phyloP scores from a whole-genome alignment of 176 grass and related monocot genomes.

The Chrysopogon serrulatus region DNA sequence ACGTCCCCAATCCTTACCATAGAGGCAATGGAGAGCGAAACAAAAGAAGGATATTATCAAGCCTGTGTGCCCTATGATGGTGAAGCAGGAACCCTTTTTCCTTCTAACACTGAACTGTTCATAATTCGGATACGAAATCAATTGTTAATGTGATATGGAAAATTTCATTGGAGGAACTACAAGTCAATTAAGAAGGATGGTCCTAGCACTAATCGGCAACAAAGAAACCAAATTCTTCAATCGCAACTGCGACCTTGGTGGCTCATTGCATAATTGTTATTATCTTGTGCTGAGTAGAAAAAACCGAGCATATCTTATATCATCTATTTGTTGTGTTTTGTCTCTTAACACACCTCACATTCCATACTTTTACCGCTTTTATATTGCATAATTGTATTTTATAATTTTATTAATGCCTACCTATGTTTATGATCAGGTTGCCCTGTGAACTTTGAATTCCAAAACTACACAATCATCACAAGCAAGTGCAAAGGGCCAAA shows the following conservation, averaged over 20 bases:
- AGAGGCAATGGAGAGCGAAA: background rate
- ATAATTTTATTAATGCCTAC: background rate
- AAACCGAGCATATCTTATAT: background rate
- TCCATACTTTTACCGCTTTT: background rate
- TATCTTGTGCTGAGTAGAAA: background rate
- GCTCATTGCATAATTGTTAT: background rate
- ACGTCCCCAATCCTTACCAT: background rate
- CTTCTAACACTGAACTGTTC: background rate
- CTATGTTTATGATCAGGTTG: slow-evolving; percentile 41
- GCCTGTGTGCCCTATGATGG: background rate
- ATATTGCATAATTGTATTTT: slow-evolving; percentile 9
- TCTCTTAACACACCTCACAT: background rate
- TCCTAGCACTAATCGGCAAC: background rate
- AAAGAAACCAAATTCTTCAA: background rate
- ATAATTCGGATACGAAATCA: background rate
- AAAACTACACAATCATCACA: slow-evolving; percentile 72
- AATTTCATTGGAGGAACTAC: background rate
- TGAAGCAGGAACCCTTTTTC: background rate
- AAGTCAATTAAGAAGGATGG: background rate
- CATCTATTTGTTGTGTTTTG: background rate
- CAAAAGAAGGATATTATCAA: background rate
- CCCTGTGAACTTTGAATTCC: slow-evolving; percentile 56
- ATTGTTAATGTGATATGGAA: background rate
- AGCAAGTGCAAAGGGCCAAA: slow-evolving; percentile 77
- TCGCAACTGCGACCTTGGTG: background rate